Base-by-base conservation (phyloP, 441 rosid genomes). In the Gossypium schwendimanii region DNA sequence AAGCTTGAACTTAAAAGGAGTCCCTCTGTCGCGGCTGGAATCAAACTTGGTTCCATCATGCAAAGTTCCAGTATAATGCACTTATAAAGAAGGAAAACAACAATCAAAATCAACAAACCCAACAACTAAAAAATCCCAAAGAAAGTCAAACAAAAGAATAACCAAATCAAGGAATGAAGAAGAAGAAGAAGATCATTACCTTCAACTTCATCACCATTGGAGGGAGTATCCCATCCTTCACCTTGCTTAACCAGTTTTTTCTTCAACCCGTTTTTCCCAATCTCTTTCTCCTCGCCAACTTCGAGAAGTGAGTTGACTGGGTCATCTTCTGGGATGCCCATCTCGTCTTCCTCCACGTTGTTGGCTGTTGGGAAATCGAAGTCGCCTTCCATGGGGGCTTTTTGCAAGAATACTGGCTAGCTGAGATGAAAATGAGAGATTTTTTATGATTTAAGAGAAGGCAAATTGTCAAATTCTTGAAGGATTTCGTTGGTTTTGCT, bases 21-120 rank as follows among this genome's bases (percentile, higher is more conserved):
- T 84, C 26, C 85, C 93, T 36, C 88, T 81, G 53, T 86, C 94
- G 21, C 93, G 84, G 53, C 97, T 92, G 0, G 97, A 92, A 81
- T 94, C 98, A 55, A 91, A 92, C 83, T 89, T 84, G 0, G 92
- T 88, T 9, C 94, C 98, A 71, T 92, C 96, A 39, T 88, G 71
- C 85, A 94, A 85, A 21, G 96, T 88, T 74, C 97, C 98, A 18
- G 97, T 89, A 73, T 91, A 91, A 71, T 94, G 98, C 75, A 91
- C 97, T 90, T 86, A 12, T 81, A 50, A 9, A 31, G 24, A 59
- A 76, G 17, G 2, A 59, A 59, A n/a, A 12, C 9, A 24, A 49
- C 15, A 63, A 64, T 33, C n/a, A 20, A 11, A 47, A 77, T n/a
- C n/a, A 4, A 21, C 18, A 63, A 23, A 28, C 24, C 9, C 24